Base-by-base conservation (phyloP, 2,329 filamentous ascomycete genomes). In the Cucurbitaria berberidis region DNA sequence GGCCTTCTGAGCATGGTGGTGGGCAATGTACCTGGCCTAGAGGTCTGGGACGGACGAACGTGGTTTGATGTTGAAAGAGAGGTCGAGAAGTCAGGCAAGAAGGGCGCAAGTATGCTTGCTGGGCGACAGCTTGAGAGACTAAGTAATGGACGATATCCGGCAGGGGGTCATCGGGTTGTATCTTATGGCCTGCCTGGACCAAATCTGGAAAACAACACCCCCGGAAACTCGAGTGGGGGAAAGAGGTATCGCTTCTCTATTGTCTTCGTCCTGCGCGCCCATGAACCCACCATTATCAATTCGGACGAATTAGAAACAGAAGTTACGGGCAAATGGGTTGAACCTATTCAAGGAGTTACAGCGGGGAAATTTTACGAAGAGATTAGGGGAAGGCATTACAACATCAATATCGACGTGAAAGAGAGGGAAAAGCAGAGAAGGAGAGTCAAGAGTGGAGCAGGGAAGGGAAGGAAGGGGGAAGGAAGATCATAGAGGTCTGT, bases 241-340 rank as follows among this genome's bases (percentile, higher is more conserved):
- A 50, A 53, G 21, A 62, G 48, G 11, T 74, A 75, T 42, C 57
- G 74, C 13, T 71, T 67, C 50, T 72, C 67, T 3, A 71, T 76
- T 18, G 73, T 76, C 0, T 75, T 75, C 47, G 72, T 76, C 5
- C 55, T 76, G 11, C 57, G 74, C 3, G 72, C 72, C 4, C 66
- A 74, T 52, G 66, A 70, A 19, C 59, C 60, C 1, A 55, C 67
- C 0, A 9, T 64, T 0, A 60, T 76, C 6, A 46, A 72, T 27
- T 69, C 68, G 0, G 50, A 57, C 16, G 39, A 51, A 1, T 40
- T 76, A 21, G 67, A 71, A 18, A 73, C 72, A 7, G 16, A 41
- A 0, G 55, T 74, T 8, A 74, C 71, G 3, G 71, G 72, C 1
- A 62, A 51, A 34, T 74, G 70, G 64, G 15, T 2, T 6, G 52